Conservation (phyloP, 1,139 yeast species). For the Arxiozyma slooffiae region DNA sequence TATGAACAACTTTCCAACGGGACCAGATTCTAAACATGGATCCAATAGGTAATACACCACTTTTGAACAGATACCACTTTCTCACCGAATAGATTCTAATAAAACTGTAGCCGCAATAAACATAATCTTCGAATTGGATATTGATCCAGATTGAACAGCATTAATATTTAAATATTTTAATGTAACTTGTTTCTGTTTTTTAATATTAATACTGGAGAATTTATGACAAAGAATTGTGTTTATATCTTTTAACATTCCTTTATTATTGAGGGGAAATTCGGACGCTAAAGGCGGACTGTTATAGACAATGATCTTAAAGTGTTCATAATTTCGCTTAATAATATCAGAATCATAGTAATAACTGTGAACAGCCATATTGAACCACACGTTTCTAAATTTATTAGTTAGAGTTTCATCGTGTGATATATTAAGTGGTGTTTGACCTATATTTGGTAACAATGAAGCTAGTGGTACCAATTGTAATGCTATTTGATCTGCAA, state of each 20-base stretch:
- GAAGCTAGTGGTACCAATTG: conserved; percentile 67
- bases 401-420: conserved; percentile 26
- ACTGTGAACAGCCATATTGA: conserved; percentile 87
- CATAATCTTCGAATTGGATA: conserved; percentile 76
- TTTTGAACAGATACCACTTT: conserved; percentile 71
- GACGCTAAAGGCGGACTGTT: conserved; percentile 90
- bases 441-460: conserved; percentile 51
- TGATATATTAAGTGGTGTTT: conserved; percentile 34
- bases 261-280: conserved; percentile 72
- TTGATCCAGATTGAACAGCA: conserved; percentile 31
- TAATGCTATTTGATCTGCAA: conserved; percentile 64
- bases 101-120: conserved; percentile 76
- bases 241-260: conserved; percentile 85
- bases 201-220: conserved; percentile 71
- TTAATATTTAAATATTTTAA: conserved; percentile 28
- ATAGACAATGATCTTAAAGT: conserved; percentile 66
- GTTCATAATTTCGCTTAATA: conserved; percentile 38
- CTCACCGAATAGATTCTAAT: conserved; percentile 69
- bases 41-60: conserved; percentile 72
- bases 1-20: conserved; percentile 62
- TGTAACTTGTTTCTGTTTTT: conserved; percentile 57
- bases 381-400: conserved; percentile 85
- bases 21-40: conserved; percentile 53
- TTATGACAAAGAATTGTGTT: conserved; percentile 88
- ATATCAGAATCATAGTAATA: conserved; percentile 54